Evolutionary conservation across 2,329 filamentous ascomycete genomes (phyloP), one percentile per base, ranked within the genome.

Genomic region (Pochonia chlamydosporia): DNA sequence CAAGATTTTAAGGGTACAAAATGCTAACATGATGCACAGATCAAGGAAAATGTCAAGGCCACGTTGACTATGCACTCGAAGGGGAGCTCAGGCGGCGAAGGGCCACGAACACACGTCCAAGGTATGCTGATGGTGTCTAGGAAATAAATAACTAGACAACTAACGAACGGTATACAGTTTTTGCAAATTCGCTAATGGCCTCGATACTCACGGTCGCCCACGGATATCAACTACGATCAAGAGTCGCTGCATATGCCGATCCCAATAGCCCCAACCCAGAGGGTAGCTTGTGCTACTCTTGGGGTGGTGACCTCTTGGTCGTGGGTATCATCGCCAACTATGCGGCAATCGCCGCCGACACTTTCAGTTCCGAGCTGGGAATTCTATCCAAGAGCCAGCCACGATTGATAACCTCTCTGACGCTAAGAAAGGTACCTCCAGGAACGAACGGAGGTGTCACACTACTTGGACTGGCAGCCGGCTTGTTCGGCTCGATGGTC

Each of bases 361-460:
- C 93, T 0, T 93, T 96, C 64, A 91, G 87, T 48, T 96, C 90
- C 10, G 93, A 99, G 70, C 82, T 99, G 18, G 93, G 93, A 13
- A 99, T 99, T 48, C 75, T 99, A 11, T 86, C 91, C 6, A 80
- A 76, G 49, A 77, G 77, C 21, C 72, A 80, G 39, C 93, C 93
- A 8, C 82, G 91, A 30, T 79, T 99, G 31, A 92, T 99, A 62
- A 96, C 89, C 4, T 91, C 87, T 13, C 81, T 78, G 14, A 82
- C 70, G 4, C 76, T 93, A 59, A 84, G 87, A 49, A 78, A 81
- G 53, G 93, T 97, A 0, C 91, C 93, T 0, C 85, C 81, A 1
- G 93, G 93, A 43, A 97, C 93, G 36, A 99, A 99, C 62, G 93
- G 93, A 26, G 93, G 92, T 14, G 88, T 99, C 8, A 95, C 89